phyloP scores from a whole-genome alignment of 1,284 basidiomycete genomes.

The Tylopilus sp. region DNA sequence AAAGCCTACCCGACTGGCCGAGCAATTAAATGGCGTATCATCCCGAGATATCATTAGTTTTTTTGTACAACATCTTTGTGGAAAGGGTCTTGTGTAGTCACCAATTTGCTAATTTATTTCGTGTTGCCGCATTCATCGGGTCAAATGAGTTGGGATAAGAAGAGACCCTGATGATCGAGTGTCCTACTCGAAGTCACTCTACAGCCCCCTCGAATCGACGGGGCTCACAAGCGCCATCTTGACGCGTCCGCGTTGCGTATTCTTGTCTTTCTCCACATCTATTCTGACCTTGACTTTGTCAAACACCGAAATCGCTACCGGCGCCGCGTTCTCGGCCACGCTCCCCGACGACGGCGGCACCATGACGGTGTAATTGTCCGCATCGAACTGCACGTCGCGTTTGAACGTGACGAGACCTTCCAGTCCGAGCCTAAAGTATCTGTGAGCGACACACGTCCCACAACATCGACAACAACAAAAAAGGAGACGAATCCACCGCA shows the following conservation, averaged over 20 bases:
- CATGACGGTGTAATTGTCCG: constrained; percentile 85
- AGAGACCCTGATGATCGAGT: not conserved
- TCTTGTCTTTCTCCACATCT: constrained; percentile 91
- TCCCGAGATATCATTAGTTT: not conserved
- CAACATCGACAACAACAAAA: too few species aligned
- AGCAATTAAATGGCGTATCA: constrained; percentile 14
- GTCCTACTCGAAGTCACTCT: not conserved
- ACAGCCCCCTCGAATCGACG: constrained; percentile 52
- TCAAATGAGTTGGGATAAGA: not conserved
- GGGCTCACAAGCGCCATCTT: constrained; percentile 84
- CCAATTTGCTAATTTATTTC: constrained; percentile 7
- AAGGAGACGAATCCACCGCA: constrained; percentile 12
- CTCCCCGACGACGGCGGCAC: constrained; percentile 47
- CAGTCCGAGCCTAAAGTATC: constrained; percentile 69
- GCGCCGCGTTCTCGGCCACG: constrained; percentile 17
- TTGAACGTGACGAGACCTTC: constrained; percentile 95
- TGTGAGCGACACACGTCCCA: not conserved
- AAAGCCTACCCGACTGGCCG: constrained; percentile 58
- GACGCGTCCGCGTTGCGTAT: constrained; percentile 90
- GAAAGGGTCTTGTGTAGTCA: constrained; percentile 2
- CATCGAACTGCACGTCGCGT: constrained; percentile 83
- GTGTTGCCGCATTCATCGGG: not conserved
- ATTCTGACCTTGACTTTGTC: constrained; percentile 91
- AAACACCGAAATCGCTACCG: constrained; percentile 77
- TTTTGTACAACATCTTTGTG: not conserved